Evolutionary conservation across 192 early-diverging fungal species (phyloP), one percentile per base, ranked within the genome.

Genomic region (Neocallimastix lanati): DNA sequence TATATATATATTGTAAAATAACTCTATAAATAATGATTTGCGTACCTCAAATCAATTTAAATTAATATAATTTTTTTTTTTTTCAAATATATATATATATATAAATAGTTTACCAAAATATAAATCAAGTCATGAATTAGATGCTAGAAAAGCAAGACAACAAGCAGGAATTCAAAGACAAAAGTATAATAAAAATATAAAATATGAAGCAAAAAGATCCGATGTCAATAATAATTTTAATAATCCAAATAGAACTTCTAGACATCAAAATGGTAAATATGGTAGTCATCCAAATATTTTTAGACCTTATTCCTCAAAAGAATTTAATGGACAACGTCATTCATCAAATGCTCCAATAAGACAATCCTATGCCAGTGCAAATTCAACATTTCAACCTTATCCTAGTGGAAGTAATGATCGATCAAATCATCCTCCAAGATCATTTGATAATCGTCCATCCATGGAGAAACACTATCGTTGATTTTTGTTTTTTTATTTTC

Each of bases 91-190:
- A n/a, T n/a, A n/a, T n/a, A n/a, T n/a, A n/a, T n/a, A n/a, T n/a
- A n/a, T n/a, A n/a, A 14, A n/a, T n/a, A 67, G 50, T 76, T 82
- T 93, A 83, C 93, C 93, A 12, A 88, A 86, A 76, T 94, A 93
- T 78, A 91, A 93, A 81, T 87, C 93, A 33, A 91, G 89, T 76
- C 93, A 94, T 82, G 93, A 94, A 83, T 92, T 91, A 81, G 92
- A 93, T 81, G 87, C 90, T n/a, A 89, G 81, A 82, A 86, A 84
- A 83, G 82, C 78, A 79, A 86, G 40, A 77, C 50, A 77, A 67
- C 40, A 50, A 50, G 40, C 40, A 50, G 40, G 14, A 29, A 91
- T 6, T n/a, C 50, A 67, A 67, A 67, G 50, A 67, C 50, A 67
- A 67, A 25, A 16, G n/a, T 67, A 67, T 67, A 67, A 67, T 67